phyloP scores from a whole-genome alignment of 2,329 filamentous ascomycete genomes.

The Mycocentrospora acerina region DNA sequence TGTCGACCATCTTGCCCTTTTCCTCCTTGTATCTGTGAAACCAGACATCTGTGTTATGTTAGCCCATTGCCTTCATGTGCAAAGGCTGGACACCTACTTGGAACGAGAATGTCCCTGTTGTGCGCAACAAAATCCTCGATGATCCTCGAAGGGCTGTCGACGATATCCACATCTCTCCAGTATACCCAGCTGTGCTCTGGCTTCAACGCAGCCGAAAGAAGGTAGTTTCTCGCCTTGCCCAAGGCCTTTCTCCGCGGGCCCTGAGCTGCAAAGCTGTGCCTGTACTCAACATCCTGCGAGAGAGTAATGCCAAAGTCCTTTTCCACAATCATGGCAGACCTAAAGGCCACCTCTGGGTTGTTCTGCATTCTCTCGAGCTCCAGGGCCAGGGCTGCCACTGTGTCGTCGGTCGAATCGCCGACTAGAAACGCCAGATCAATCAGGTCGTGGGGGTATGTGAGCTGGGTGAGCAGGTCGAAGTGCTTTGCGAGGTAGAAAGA shows the following conservation, averaged over 20 bases:
- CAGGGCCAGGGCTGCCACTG: slow-evolving; percentile 77
- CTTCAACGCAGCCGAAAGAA: slow-evolving; percentile 80
- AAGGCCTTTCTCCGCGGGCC: slow-evolving; percentile 88
- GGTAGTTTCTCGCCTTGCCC: slow-evolving; percentile 87
- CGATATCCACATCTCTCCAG: slow-evolving; percentile 96
- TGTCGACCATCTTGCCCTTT: slow-evolving; percentile 64
- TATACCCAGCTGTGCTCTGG: slow-evolving; percentile 98
- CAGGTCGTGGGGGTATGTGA: slow-evolving; percentile 91
- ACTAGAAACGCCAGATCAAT: slow-evolving; percentile 96
- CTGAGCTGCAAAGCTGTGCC: slow-evolving; percentile 85
- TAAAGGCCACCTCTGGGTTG: slow-evolving; percentile 77
- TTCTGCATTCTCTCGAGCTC: slow-evolving; percentile 89
- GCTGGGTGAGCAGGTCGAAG: slow-evolving; percentile 85
- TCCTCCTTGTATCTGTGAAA: slow-evolving; percentile 84
- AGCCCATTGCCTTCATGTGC: slow-evolving; percentile 3
- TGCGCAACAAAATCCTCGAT: slow-evolving; percentile 95
- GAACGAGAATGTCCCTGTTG: slow-evolving; percentile 88
- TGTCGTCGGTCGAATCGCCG: slow-evolving; percentile 88
- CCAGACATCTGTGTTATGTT: slow-evolving; percentile 73
- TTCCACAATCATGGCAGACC: slow-evolving; percentile 79
- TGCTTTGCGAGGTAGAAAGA: slow-evolving; percentile 80
- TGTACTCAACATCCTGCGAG: slow-evolving; percentile 78
- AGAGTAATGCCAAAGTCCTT: slow-evolving; percentile 82
- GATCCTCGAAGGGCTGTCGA: slow-evolving; percentile 82
- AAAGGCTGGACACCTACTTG: slow-evolving; percentile 67